Evolutionary conservation across 768 basidiomycete genomes (phyloP), one percentile per base, ranked within the genome.

Genomic region (Lanmaoa pseudosensibilis): DNA sequence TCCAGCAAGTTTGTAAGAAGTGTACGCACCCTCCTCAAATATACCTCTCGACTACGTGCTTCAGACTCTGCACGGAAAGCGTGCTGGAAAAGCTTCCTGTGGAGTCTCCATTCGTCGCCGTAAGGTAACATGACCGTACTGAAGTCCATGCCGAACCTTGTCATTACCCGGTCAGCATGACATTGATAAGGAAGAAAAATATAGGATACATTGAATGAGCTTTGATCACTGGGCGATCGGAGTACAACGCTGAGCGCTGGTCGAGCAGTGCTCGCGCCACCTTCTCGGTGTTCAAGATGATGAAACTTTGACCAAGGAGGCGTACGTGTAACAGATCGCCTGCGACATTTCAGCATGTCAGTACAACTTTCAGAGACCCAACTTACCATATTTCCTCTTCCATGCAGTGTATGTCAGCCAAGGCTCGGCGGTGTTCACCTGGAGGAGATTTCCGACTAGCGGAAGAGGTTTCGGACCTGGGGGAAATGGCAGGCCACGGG

Each of bases 391-490:
- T 52, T 50, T 59, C 55, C 66, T 61, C 57, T 61, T 65, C 74
- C 74, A 74, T n/a, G 64, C 53, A 13, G 74, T 62, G 52, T 73
- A 74, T 19, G 71, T 66, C 27, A 74, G 41, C 73, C 73, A 75
- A 5, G 74, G 69, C n/a, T 65, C 54, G 12, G 65, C 32, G 2
- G 59, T 55, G 39, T 73, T 67, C 36, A 74, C 32, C 41, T 68
- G 64, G 46, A 57, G 53, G 38, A 69, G 25, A 55, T 70, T 69
- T 41, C 71, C 71, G 23, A 72, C 40, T 19, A 72, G 39, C 4
- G 72, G 72, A 13, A 72, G 57, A 18, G 73, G 57, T 54, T 57
- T 65, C 0, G 71, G 72, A 19, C 71, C 71, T n/a, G 72, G 71
- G 12, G 70, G 72, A 7, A 63, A 52, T n/a, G 60, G 60, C 18